Evolutionary conservation across 2,329 filamentous ascomycete genomes (phyloP).

Genomic region (Pseudogymnoascus destructans): DNA sequence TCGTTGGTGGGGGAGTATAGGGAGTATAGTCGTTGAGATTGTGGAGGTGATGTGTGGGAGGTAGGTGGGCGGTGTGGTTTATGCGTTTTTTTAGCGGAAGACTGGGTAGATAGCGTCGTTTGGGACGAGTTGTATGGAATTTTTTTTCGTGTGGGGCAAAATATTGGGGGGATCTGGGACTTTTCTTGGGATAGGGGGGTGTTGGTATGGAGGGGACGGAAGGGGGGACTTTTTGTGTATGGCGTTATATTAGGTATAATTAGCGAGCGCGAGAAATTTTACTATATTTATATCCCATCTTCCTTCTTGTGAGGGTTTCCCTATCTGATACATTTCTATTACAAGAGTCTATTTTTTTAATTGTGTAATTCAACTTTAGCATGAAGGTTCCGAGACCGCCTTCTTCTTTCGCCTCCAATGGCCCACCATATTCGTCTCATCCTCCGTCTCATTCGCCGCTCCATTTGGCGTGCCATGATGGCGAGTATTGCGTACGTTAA

Average conservation of each 20-base stretch:
- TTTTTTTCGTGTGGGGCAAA: not conserved
- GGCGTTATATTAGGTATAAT: not conserved
- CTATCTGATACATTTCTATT: not conserved
- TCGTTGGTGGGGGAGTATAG: not conserved
- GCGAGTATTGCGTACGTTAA: constrained; percentile 39
- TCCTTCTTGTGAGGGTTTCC: not conserved
- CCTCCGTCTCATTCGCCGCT: constrained; percentile 24
- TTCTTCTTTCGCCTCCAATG: not conserved
- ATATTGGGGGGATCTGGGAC: not conserved
- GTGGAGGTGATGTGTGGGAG: not conserved
- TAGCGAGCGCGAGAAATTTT: constrained; percentile 3
- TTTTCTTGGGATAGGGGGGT: not conserved
- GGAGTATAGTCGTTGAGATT: not conserved
- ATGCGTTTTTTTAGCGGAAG: not conserved
- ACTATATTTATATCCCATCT: not conserved
- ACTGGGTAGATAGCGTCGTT: not conserved
- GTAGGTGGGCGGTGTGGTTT: not conserved
- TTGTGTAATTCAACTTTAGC: not conserved
- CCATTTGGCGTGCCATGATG: constrained; percentile 39
- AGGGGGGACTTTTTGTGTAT: not conserved
- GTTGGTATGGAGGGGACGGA: not conserved
- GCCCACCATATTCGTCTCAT: not conserved
- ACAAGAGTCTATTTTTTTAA: not conserved
- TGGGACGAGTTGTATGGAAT: not conserved
- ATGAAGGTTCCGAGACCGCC: not conserved